These are phyloP conservation scores for Fonsecaea erecta DNA, from an alignment of 2,329 filamentous ascomycete genomes.

Conservation along the genomic window DNA sequence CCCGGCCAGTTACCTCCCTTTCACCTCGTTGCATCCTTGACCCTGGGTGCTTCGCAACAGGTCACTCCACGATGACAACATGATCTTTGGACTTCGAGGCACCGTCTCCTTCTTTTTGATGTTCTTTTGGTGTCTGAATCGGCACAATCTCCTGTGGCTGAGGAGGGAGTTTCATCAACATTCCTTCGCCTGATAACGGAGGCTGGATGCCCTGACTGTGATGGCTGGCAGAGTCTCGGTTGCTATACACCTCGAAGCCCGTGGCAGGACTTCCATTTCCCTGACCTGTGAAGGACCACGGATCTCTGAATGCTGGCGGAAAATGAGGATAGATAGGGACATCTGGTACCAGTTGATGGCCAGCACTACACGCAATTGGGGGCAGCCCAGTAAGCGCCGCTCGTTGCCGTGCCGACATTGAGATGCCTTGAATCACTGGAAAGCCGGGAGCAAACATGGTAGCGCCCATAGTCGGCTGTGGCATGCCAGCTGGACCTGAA, in stretches of 20 bases:
- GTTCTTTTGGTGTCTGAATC: neutral
- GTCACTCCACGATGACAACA: slow-evolving; percentile 22
- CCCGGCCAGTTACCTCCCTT: neutral
- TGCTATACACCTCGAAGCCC: slow-evolving; percentile 11
- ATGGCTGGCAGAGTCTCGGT: slow-evolving; percentile 6
- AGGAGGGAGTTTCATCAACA: slow-evolving; percentile 13
- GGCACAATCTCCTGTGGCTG: slow-evolving; percentile 20
- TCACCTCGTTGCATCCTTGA: neutral
- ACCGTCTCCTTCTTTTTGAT: neutral
- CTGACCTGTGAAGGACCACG: slow-evolving; percentile 5
- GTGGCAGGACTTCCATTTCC: neutral
- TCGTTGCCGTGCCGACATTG: slow-evolving; percentile 2
- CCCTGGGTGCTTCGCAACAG: neutral
- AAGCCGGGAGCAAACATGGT: slow-evolving; percentile 5
- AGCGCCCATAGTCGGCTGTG: neutral
- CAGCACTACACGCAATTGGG: neutral
- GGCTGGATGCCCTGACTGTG: neutral
- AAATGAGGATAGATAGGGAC: slow-evolving; percentile 12
- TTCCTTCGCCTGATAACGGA: slow-evolving; percentile 1
- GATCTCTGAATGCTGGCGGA: slow-evolving; percentile 13
- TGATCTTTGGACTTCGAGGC: neutral
- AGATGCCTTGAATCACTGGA: neutral
- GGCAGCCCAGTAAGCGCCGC: slow-evolving; percentile 1
- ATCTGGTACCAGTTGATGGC: slow-evolving; percentile 9
- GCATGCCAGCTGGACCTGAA: neutral